Conservation (phyloP, 148 eudicot genomes). For the Cornus florida region DNA sequence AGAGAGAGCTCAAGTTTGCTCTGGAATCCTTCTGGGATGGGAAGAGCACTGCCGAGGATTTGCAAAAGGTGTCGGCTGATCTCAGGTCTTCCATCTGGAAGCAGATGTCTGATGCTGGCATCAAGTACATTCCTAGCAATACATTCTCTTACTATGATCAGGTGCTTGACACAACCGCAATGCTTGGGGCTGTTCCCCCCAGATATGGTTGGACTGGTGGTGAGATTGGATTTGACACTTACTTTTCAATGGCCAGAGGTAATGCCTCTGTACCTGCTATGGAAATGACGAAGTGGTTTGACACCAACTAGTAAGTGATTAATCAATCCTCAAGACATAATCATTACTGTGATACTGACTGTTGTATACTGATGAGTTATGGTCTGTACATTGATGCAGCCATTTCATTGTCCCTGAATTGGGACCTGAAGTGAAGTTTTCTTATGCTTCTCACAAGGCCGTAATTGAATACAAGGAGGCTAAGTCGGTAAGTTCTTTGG, state of each 20-base stretch:
- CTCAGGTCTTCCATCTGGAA: conserved; percentile 85
- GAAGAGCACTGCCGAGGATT: conserved; percentile 76
- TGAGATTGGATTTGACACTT: conserved; percentile 77
- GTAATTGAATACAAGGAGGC: conserved; percentile 75
- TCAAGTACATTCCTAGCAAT: conserved; percentile 87
- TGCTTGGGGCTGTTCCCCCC: conserved; percentile 83
- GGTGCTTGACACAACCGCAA: conserved; percentile 81
- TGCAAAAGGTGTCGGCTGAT: conserved; percentile 73
- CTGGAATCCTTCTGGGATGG: conserved; percentile 89
- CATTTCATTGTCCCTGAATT: conserved; percentile 83
- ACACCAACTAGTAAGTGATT: conserved; percentile 91
- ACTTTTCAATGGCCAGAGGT: conserved; percentile 93
- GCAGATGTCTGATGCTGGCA: conserved; percentile 78
- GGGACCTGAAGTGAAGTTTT: conserved; percentile 67
- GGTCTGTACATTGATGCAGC: conserved; percentile 32
- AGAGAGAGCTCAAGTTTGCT: conserved; percentile 93
- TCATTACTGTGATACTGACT: neutral
- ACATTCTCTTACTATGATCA: conserved; percentile 82
- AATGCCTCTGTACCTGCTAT: conserved; percentile 89
- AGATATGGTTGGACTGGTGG: conserved; percentile 74
- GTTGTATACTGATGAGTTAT: neutral
- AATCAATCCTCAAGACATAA: neutral
- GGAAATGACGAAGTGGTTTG: conserved; percentile 98
- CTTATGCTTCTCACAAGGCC: conserved; percentile 74
- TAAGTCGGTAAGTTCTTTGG: conserved; percentile 53